Percentiles rank a stretch among this genome's conserved stretches.
These are phyloP conservation scores for Pichia ethanolica DNA, from an alignment of 805 yeast genomes.

Conservation along the genomic window DNA sequence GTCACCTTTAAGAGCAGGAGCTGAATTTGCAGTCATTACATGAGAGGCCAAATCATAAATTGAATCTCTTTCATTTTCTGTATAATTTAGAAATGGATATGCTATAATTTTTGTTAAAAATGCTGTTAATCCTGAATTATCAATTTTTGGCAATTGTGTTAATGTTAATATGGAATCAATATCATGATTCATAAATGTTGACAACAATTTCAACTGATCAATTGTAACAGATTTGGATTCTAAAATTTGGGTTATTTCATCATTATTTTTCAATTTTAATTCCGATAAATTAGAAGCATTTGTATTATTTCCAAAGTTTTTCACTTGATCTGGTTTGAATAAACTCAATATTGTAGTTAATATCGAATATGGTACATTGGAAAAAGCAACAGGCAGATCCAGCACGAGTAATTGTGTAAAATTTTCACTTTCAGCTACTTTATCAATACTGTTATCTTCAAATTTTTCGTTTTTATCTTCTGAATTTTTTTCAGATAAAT, in stretches of 20 bases:
- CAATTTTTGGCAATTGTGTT: not conserved
- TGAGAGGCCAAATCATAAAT: slow-evolving; percentile 52
- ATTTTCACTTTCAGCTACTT: not conserved
- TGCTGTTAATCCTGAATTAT: slow-evolving; percentile 31
- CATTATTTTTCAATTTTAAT: too few relatives aligned
- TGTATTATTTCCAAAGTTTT: slow-evolving; percentile 36
- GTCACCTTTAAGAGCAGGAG: slow-evolving; percentile 76
- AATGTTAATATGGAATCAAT: not conserved
- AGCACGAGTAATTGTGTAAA: slow-evolving; percentile 34
- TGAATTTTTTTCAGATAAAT: not conserved
- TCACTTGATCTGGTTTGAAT: slow-evolving; percentile 40
- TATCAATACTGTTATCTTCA: not conserved
- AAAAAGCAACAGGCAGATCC: slow-evolving; percentile 50
- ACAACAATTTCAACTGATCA: not conserved
- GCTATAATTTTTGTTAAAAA: slow-evolving; percentile 46
- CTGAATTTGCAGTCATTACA: slow-evolving; percentile 74
- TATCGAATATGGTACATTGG: slow-evolving; percentile 40
- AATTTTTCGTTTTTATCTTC: not conserved
- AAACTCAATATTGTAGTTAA: slow-evolving; percentile 39
- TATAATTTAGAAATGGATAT: slow-evolving; percentile 41
- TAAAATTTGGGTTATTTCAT: not conserved
- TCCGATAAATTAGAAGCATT: not conserved
- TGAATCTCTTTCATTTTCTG: slow-evolving; percentile 27
- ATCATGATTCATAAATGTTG: not conserved
- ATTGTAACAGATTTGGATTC: not conserved